phyloP scores from a whole-genome alignment of 208 protist species.

The Endotrypanum monterogeii region DNA sequence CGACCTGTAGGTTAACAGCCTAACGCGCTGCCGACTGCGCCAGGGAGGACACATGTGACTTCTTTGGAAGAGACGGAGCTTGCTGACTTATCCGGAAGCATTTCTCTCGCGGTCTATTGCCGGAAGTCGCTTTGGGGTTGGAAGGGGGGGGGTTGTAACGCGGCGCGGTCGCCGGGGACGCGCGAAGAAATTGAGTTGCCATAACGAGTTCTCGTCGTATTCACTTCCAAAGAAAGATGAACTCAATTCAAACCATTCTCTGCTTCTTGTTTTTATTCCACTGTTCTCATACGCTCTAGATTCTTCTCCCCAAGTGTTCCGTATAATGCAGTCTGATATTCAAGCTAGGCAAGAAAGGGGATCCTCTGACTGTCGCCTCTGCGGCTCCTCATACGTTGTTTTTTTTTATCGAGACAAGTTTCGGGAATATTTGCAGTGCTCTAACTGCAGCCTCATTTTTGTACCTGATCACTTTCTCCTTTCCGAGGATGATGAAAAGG shows the following conservation, averaged over 20 bases:
- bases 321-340: background rate
- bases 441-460: constrained; percentile 43
- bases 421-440: constrained; percentile 38
- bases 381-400: background rate
- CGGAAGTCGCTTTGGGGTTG: too few species aligned
- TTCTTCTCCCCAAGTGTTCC: background rate
- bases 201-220: too few species aligned
- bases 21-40: constrained; percentile 95
- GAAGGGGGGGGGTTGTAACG: too few species aligned
- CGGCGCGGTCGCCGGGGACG: too few species aligned
- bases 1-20: constrained; percentile 96
- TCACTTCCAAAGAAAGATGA: background rate
- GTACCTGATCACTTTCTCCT: constrained; percentile 35
- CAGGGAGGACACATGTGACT: constrained; percentile 65
- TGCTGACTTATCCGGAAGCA: too few species aligned
- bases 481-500: constrained; percentile 35
- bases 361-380: constrained; percentile 32
- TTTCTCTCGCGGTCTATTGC: too few species aligned
- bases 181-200: too few species aligned
- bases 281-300: background rate
- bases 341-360: background rate
- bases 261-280: background rate
- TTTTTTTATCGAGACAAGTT: constrained; percentile 40
- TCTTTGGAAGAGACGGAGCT: too few species aligned
- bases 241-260: background rate